These are phyloP conservation scores for Hansfordia pulvinata DNA, from an alignment of 2,329 filamentous ascomycete genomes.

Conservation along the genomic window DNA sequence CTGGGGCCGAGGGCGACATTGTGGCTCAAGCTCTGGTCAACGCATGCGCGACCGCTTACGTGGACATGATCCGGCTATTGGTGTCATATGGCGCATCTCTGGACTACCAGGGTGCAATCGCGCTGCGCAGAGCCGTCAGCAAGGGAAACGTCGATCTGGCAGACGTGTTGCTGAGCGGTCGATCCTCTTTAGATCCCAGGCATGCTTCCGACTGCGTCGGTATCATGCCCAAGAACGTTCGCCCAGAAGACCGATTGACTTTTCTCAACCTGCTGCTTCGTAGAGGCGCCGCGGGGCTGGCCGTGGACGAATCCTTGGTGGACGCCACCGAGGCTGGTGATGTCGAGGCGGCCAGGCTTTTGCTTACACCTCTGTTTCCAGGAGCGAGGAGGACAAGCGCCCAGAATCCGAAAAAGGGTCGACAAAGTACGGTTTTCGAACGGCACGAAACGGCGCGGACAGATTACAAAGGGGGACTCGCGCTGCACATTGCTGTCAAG, in stretches of 20 bases:
- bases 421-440: slow-evolving; percentile 19
- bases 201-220: slow-evolving; percentile 36
- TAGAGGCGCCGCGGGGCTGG: slow-evolving; percentile 33
- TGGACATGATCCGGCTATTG: slow-evolving; percentile 40
- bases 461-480: slow-evolving; percentile 35
- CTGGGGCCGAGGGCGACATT: slow-evolving; percentile 38
- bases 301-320: slow-evolving; percentile 35
- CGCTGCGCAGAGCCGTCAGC: slow-evolving; percentile 33
- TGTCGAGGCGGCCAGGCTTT: slow-evolving; percentile 28
- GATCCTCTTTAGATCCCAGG: slow-evolving; percentile 25
- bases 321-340: slow-evolving; percentile 35
- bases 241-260: slow-evolving; percentile 27
- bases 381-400: slow-evolving; percentile 14
- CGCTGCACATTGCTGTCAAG: slow-evolving; percentile 33
- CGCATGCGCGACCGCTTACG: slow-evolving; percentile 33
- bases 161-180: slow-evolving; percentile 29
- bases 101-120: slow-evolving; percentile 35
- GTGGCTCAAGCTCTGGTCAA: slow-evolving; percentile 32
- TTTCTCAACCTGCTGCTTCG: slow-evolving; percentile 31
- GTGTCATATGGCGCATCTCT: slow-evolving; percentile 38
- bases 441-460: slow-evolving; percentile 37
- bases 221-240: slow-evolving; percentile 31
- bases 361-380: slow-evolving; percentile 34
- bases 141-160: slow-evolving; percentile 31
- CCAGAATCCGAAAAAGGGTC: slow-evolving; percentile 13